Conservation (phyloP, 2,329 filamentous ascomycete genomes). For the Paradendryphiella salina region DNA sequence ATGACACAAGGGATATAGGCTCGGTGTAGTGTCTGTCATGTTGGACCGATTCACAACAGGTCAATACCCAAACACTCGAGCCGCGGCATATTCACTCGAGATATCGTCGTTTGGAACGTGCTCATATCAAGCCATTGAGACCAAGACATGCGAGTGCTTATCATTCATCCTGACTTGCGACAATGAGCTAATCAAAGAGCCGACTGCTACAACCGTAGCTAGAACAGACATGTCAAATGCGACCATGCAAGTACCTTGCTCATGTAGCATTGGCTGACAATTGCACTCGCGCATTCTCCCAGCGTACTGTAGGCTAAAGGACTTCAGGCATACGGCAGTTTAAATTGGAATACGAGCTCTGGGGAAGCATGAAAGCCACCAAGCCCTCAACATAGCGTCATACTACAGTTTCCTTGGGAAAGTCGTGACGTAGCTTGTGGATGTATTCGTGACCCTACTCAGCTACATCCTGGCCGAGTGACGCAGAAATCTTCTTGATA, state of each 20-base stretch:
- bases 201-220: too few relatives aligned
- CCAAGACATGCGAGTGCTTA: too few relatives aligned
- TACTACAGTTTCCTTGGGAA: constrained; percentile 3
- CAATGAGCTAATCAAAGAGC: too few relatives aligned
- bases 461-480: constrained; percentile 40
- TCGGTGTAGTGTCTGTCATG: neutral
- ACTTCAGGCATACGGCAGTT: neutral
- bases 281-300: neutral
- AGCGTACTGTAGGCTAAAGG: neutral
- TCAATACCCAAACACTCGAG: neutral
- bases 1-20: neutral
- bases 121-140: too few relatives aligned
- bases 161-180: too few relatives aligned
- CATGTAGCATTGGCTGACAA: neutral
- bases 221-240: too few relatives aligned
- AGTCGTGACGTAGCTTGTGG: constrained; percentile 32
- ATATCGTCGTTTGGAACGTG: too few relatives aligned
- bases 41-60: too few relatives aligned
- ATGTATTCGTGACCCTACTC: constrained; percentile 44
- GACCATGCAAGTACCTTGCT: too few relatives aligned
- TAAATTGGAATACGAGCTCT: constrained; percentile 3
- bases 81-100: neutral
- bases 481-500: constrained; percentile 46
- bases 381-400: constrained; percentile 1
- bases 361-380: constrained; percentile 1